Conservation (phyloP, 768 basidiomycete species). For the Tulasnella calospora region DNA sequence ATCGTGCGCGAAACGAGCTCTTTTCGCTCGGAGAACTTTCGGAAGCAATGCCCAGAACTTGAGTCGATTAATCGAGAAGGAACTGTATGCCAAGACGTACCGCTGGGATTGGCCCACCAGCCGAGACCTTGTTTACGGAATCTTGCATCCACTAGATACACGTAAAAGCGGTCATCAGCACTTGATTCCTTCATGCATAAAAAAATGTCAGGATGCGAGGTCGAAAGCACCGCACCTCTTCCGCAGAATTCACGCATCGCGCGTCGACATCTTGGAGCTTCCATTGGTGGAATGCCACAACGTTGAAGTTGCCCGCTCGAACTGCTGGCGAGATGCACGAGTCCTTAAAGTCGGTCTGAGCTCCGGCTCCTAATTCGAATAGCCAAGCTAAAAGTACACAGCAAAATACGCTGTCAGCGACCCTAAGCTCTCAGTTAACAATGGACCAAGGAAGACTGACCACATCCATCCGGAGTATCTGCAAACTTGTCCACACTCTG, state of each 20-base stretch:
- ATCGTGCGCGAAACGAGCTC: constrained; percentile 12
- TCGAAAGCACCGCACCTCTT: constrained; percentile 50
- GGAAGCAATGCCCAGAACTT: background rate
- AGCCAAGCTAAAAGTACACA: constrained; percentile 62
- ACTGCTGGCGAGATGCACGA: constrained; percentile 72
- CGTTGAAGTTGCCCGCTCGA: constrained; percentile 75
- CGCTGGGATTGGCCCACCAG: constrained; percentile 79
- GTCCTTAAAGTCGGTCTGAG: constrained; percentile 61
- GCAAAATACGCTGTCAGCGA: constrained; percentile 9
- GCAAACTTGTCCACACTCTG: constrained; percentile 77
- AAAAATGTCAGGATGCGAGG: background rate
- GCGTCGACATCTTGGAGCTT: constrained; percentile 76
- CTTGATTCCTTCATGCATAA: background rate
- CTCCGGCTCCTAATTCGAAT: constrained; percentile 84
- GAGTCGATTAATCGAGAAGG: background rate
- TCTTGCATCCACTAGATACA: constrained; percentile 65
- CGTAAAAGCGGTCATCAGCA: constrained; percentile 28
- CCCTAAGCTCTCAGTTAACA: background rate
- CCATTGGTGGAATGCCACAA: constrained; percentile 91
- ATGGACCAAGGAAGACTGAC: constrained; percentile 46
- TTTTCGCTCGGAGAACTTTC: constrained; percentile 8
- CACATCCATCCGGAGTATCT: constrained; percentile 83
- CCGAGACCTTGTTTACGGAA: constrained; percentile 62
- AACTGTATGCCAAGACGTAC: constrained; percentile 53
- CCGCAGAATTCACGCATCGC: constrained; percentile 74